Evolutionary conservation across 805 yeast genomes (phyloP), one percentile per base, ranked within the genome.

Genomic region (Wickerhamomyces alni): DNA sequence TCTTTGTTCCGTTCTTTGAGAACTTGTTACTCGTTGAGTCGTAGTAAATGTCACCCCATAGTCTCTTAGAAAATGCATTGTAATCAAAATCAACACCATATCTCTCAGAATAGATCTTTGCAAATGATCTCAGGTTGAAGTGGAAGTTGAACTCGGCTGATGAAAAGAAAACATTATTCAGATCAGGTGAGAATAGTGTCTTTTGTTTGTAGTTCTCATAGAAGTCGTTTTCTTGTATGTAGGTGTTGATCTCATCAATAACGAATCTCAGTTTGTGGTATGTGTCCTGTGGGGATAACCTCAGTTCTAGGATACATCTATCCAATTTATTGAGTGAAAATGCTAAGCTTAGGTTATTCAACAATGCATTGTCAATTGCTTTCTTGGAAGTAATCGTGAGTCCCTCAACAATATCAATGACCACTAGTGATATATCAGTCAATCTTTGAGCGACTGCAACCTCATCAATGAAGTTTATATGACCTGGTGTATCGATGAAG

Each of bases 401-500:
- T 0, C 98, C 97, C 57, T 91, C 96, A 1, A 87, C 80, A 1
- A 72, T 80, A 57, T 93, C 99, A n/a, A 91, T 67, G 1, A 87
- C 84, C 2, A 88, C 58, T 0, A 82, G 62, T 0, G 75, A 76
- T 2, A 82, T 76, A 46, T 93, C 97, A 0, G 74, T 72, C 0
- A 80, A 65, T 17, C 75, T 58, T 9, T 80, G 58, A 0, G 84
- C 72, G 0, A 75, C 70, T 0, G 76, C 69, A 4, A 77, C 62
- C 49, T 93, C 97, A 54, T 87, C 96, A 22, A 69, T 62, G 53
- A 93, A 93, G 53, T 87, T 81, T 0, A 75, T 73, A 59, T 93
- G 98, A 0, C 99, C 99, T 0, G 99, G 99, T 0, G 95, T 68
- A 52, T 94, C 99, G 1, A 87, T 47, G 1, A 89, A 45, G 52